Conservation (phyloP, 176 grass and related monocot genomes). For the Elaeis guineensis region DNA sequence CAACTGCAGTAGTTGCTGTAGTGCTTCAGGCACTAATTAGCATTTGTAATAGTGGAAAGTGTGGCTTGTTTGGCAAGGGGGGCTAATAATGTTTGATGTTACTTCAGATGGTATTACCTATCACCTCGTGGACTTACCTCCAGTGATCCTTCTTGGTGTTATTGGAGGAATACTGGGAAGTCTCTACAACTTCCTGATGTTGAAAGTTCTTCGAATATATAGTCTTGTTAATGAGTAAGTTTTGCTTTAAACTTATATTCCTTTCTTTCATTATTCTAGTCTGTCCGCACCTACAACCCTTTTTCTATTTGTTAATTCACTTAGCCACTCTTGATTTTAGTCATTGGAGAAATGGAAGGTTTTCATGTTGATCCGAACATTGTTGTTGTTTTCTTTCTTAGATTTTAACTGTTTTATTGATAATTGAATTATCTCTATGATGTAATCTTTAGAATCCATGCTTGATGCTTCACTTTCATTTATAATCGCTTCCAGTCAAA, state of each 20-base stretch:
- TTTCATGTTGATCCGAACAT: too few species aligned
- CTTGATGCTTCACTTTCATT: neutral
- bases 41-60: slow-evolving; percentile 52
- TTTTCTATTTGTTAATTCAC: too few species aligned
- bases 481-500: too few species aligned
- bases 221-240: slow-evolving; percentile 64
- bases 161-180: slow-evolving; percentile 61
- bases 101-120: slow-evolving; percentile 68
- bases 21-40: slow-evolving; percentile 64
- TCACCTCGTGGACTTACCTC: slow-evolving; percentile 70
- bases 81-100: slow-evolving; percentile 94
- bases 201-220: slow-evolving; percentile 47
- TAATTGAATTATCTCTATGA: neutral
- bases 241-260: neutral
- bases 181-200: slow-evolving; percentile 94
- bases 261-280: neutral
- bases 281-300: too few species aligned
- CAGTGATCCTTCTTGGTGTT: slow-evolving; percentile 75
- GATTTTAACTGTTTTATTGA: neutral
- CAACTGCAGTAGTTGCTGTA: slow-evolving; percentile 84
- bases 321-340: too few species aligned
- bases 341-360: too few species aligned
- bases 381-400: neutral
- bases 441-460: neutral
- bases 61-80: slow-evolving; percentile 75